Base-by-base conservation (phyloP, 441 rosid genomes). In the Aleurites moluccanus region DNA sequence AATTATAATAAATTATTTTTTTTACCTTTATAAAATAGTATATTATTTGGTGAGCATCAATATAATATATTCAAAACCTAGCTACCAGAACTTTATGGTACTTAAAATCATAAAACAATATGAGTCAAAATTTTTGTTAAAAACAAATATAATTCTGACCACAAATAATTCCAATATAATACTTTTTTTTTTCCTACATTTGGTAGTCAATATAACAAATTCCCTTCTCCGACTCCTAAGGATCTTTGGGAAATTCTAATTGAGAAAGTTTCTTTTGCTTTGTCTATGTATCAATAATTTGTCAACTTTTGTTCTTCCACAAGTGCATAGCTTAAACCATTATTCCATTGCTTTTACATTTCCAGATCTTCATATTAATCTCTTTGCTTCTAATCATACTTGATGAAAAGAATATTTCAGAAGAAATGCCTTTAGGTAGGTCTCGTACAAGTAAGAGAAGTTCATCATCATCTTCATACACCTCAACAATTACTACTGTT, bases 401-500 rank as follows among this genome's bases (percentile, higher is more conserved):
- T 14, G 10, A 25, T 16, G 21, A 15, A 15, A 16, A 11, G 2
- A 21, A 23, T 47, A 47, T 10, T 11, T 4, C 1, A 10, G 8
- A 3, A 69, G 64, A 16, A 74, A 95, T 95, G 99, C 83, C 91
- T 23, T 62, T 74, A 7, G 89, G 92, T 11, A 88, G 86, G 68
- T 86, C 93, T 3, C 93, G 98, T 20, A 77, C 59, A 50, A 81
- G 63, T 75, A 93, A 90, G 83, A 87, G 93, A 0, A 75, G 40
- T 64, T 67, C 97, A 0, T 76, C 89, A 45, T 55, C 87, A n/a
- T 50, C 56, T 6, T 50, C 56, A 6, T 87, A 86, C 80, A 79
- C 90, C 3, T 88, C 97, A n/a, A 89, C 92, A 47, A 81, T 93
- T 57, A 91, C 92, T 20, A 90, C 92, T 7, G 57, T 93, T 1